phyloP scores from a whole-genome alignment of 768 basidiomycete species.

The Cystobasidium onofrii region DNA sequence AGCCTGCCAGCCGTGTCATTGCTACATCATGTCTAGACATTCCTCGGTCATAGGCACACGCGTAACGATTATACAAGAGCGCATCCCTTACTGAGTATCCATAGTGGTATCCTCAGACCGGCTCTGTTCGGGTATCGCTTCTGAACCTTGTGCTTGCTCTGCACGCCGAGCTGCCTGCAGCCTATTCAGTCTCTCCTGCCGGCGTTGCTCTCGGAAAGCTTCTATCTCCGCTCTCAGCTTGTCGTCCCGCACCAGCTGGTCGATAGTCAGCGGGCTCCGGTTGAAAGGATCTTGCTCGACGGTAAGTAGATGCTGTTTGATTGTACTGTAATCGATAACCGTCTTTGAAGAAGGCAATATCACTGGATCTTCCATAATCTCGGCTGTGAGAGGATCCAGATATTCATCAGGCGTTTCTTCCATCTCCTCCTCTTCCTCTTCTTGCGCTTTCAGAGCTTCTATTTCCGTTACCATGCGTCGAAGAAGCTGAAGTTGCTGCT shows the following conservation, averaged over 20 bases:
- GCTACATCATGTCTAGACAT: too few relatives aligned
- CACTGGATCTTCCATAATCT: constrained; percentile 92
- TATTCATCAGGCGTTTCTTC: constrained; percentile 94
- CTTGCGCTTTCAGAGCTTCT: constrained; percentile 66
- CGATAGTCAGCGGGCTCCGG: constrained; percentile 67
- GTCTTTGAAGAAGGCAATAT: constrained; percentile 70
- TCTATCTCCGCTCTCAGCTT: constrained; percentile 17
- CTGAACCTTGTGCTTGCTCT: background rate
- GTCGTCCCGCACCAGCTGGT: constrained; percentile 53
- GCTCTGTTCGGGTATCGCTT: background rate
- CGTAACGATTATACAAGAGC: too few relatives aligned
- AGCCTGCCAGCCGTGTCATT: too few relatives aligned
- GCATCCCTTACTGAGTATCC: background rate
- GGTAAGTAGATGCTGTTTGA: constrained; percentile 87
- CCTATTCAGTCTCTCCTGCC: constrained; percentile 11
- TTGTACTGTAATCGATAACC: constrained; percentile 77
- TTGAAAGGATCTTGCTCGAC: constrained; percentile 95
- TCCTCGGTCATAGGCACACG: too few relatives aligned
- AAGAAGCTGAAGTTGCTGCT: constrained; percentile 65
- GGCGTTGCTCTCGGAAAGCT: background rate
- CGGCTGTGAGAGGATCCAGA: constrained; percentile 80
- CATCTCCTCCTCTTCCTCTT: constrained; percentile 74
- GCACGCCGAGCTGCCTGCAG: background rate
- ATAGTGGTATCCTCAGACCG: background rate
- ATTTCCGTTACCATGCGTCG: constrained; percentile 66